Evolutionary conservation across 2,329 filamentous ascomycete genomes (phyloP).

Genomic region (Diplodia seriata): DNA sequence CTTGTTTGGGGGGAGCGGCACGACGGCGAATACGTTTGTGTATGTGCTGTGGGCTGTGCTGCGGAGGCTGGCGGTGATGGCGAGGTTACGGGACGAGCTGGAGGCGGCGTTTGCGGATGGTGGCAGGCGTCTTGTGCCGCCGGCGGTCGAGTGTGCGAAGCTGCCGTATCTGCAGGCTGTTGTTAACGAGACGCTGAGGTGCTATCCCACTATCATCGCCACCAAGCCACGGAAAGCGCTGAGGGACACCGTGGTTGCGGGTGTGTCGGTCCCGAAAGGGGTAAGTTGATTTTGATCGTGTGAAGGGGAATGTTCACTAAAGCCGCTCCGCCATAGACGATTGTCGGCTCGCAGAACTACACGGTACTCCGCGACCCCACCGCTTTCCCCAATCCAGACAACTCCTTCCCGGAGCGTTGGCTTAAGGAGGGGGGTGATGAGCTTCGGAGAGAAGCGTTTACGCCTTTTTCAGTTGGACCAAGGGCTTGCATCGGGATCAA

Average conservation of each 20-base stretch:
- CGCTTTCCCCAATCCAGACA: neutral
- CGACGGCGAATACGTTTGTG: slow-evolving; percentile 27
- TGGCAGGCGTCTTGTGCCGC: neutral
- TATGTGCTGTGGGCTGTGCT: slow-evolving; percentile 21
- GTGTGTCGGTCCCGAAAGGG: neutral
- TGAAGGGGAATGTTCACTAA: no score
- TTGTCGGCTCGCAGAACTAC: slow-evolving; percentile 7
- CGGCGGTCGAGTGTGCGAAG: neutral
- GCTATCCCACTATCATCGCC: slow-evolving; percentile 30
- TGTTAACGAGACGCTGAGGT: slow-evolving; percentile 29
- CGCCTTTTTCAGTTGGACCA: neutral
- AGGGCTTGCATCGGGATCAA: slow-evolving; percentile 17
- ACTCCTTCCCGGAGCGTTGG: slow-evolving; percentile 1
- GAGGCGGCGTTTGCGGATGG: neutral
- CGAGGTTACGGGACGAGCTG: neutral
- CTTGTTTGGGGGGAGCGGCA: slow-evolving; percentile 24
- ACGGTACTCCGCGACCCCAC: neutral
- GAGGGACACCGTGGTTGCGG: neutral
- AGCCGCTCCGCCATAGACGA: neutral
- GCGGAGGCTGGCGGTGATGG: neutral
- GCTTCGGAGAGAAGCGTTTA: slow-evolving; percentile 7
- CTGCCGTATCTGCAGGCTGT: slow-evolving; percentile 30
- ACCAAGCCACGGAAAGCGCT: slow-evolving; percentile 16
- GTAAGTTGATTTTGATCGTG: neutral
- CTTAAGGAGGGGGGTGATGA: slow-evolving; percentile 4